These are phyloP conservation scores for Serendipita sp. DNA, from an alignment of 1,284 basidiomycete species.

Conservation along the genomic window DNA sequence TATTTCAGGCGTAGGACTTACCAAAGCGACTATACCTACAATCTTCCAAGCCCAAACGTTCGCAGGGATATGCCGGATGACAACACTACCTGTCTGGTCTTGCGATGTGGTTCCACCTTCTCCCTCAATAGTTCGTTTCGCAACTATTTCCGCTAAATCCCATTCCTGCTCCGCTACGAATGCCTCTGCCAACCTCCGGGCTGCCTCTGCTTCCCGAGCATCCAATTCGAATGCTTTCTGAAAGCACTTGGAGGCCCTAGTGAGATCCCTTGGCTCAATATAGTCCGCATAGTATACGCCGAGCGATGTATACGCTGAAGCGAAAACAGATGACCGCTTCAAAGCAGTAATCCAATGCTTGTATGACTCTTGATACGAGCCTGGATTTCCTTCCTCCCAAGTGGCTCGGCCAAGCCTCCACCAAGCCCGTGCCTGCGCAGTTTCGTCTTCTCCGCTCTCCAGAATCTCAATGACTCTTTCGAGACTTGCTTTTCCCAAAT, in stretches of 20 bases:
- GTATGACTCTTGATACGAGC: constrained; percentile 42
- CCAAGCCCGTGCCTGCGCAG: constrained; percentile 61
- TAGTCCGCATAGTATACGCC: constrained; percentile 79
- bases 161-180: constrained; percentile 92
- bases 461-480: constrained; percentile 43
- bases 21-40: constrained; percentile 82
- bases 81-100: constrained; percentile 15
- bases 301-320: constrained; percentile 86
- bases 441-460: constrained; percentile 37
- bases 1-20: constrained; percentile 26
- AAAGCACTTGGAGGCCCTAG: constrained; percentile 88
- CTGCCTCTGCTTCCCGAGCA: constrained; percentile 76
- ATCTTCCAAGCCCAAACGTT: constrained; percentile 99
- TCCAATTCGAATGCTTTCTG: constrained; percentile 98
- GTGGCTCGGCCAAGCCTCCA: constrained; percentile 73
- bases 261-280: constrained; percentile 59
- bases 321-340: constrained; percentile 63
- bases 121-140: constrained; percentile 81
- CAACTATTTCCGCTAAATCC: constrained; percentile 90
- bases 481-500: constrained; percentile 42
- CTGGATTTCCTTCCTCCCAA: constrained; percentile 34
- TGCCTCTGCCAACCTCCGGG: constrained; percentile 67
- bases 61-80: constrained; percentile 45
- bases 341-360: constrained; percentile 73
- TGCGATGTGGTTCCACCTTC: constrained; percentile 55